These are phyloP conservation scores for Russula olivacea DNA, from an alignment of 768 basidiomycete species.

Conservation along the genomic window DNA sequence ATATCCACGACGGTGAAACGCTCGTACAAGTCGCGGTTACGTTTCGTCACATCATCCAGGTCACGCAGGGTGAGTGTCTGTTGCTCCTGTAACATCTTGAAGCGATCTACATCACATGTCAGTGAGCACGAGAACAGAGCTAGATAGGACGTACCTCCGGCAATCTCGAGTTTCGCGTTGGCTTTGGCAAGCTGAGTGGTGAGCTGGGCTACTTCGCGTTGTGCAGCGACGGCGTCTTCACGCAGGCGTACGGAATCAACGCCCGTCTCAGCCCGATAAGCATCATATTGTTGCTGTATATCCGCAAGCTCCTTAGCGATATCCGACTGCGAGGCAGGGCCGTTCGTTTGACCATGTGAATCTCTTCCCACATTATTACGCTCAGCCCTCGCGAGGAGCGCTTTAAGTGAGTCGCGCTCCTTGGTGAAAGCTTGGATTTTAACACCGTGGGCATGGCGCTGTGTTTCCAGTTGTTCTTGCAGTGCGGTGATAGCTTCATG, in stretches of 20 bases:
- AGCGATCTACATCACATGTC: slow-evolving; percentile 47
- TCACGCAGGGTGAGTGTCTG: slow-evolving; percentile 56
- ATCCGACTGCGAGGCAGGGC: slow-evolving; percentile 31
- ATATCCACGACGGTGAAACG: slow-evolving; percentile 72
- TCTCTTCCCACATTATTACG: no score
- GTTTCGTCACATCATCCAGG: slow-evolving; percentile 57
- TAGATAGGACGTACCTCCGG: slow-evolving; percentile 50
- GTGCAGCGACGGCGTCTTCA: slow-evolving; percentile 59
- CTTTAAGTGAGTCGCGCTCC: slow-evolving; percentile 81
- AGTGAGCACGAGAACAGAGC: neutral
- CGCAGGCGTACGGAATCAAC: slow-evolving; percentile 66
- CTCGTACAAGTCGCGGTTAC: slow-evolving; percentile 67
- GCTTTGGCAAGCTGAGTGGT: slow-evolving; percentile 72
- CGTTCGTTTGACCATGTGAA: slow-evolving; percentile 18
- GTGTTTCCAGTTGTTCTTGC: slow-evolving; percentile 68
- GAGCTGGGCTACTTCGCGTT: slow-evolving; percentile 61
- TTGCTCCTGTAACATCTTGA: slow-evolving; percentile 66
- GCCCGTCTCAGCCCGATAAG: slow-evolving; percentile 74
- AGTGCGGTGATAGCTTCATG: slow-evolving; percentile 80
- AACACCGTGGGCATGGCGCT: slow-evolving; percentile 64
- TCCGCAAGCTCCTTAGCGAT: slow-evolving; percentile 59
- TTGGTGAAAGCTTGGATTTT: slow-evolving; percentile 76
- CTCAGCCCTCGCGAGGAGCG: slow-evolving; percentile 58
- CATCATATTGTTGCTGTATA: slow-evolving; percentile 74
- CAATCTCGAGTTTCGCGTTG: slow-evolving; percentile 73